Evolutionary conservation across 352 stramenopile genomes (phyloP).

Genomic region (Aphanomyces astaci): DNA sequence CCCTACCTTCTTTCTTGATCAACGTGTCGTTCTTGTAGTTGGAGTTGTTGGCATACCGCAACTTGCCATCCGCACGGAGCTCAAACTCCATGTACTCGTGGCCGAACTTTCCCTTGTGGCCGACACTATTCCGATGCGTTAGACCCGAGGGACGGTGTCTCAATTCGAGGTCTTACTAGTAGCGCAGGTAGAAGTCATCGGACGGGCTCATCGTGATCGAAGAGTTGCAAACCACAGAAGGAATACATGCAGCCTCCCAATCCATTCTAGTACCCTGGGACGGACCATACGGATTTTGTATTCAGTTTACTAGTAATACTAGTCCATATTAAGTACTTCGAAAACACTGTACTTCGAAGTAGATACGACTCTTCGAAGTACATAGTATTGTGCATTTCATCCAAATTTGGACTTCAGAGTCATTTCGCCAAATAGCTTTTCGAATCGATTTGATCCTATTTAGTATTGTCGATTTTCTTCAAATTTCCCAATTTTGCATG

Average conservation of each 20-base stretch:
- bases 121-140: conserved; percentile 55
- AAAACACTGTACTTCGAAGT: too few relatives aligned
- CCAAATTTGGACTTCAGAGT: background rate
- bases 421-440: too few relatives aligned
- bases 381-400: background rate
- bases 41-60: conserved; percentile 97
- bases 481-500: too few relatives aligned
- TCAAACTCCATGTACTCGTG: conserved; percentile 98
- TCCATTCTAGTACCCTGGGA: background rate
- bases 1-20: conserved; percentile 97
- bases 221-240: background rate
- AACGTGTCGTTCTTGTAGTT: conserved; percentile 98
- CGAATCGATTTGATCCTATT: too few relatives aligned
- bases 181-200: conserved; percentile 84
- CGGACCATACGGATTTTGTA: background rate
- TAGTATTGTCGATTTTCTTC: too few relatives aligned
- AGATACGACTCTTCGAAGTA: too few relatives aligned
- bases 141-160: background rate
- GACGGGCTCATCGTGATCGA: conserved; percentile 40
- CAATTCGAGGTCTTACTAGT: conserved; percentile 52
- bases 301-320: background rate
- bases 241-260: background rate
- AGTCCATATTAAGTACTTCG: too few relatives aligned
- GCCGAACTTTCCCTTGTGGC: conserved; percentile 94
- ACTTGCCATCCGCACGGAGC: conserved; percentile 83